phyloP scores from a whole-genome alignment of 2,329 filamentous ascomycete genomes.

The Exophiala sp. region DNA sequence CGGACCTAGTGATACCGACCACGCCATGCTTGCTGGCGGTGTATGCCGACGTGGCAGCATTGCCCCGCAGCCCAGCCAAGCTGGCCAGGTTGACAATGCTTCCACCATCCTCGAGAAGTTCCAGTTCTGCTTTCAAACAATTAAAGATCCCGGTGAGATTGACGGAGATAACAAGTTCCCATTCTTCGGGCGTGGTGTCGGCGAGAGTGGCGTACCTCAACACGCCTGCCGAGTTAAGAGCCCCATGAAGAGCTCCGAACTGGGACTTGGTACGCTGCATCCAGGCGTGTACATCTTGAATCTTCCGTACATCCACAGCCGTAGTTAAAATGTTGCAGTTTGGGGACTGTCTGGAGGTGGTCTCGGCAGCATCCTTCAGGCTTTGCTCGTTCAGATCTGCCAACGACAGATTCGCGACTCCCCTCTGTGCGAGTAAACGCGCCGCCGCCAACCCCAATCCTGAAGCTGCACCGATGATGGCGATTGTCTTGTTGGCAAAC shows the following conservation, averaged over 20 bases:
- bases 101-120: slow-evolving; percentile 36
- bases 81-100: slow-evolving; percentile 17
- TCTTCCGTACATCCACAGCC: neutral
- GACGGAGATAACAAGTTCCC: slow-evolving; percentile 36
- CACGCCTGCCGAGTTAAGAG: neutral
- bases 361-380: neutral
- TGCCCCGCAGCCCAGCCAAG: slow-evolving; percentile 15
- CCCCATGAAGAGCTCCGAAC: neutral
- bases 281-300: neutral
- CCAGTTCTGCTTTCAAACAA: slow-evolving; percentile 38
- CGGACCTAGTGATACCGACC: slow-evolving; percentile 46
- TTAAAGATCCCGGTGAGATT: slow-evolving; percentile 41
- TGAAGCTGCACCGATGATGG: slow-evolving; percentile 31
- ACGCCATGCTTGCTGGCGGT: slow-evolving; percentile 50
- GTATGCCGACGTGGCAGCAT: slow-evolving; percentile 38
- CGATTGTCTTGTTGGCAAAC: no score
- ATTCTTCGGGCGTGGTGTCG: slow-evolving; percentile 42
- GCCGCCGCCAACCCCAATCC: slow-evolving; percentile 51
- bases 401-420: slow-evolving; percentile 34
- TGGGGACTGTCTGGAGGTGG: neutral
- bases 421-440: slow-evolving; percentile 42
- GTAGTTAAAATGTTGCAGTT: neutral
- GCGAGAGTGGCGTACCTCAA: slow-evolving; percentile 34
- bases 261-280: neutral
- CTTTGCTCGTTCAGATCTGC: neutral